These are phyloP conservation scores for Cairneyella variabilis DNA, from an alignment of 495 filamentous ascomycete species.

Conservation along the genomic window DNA sequence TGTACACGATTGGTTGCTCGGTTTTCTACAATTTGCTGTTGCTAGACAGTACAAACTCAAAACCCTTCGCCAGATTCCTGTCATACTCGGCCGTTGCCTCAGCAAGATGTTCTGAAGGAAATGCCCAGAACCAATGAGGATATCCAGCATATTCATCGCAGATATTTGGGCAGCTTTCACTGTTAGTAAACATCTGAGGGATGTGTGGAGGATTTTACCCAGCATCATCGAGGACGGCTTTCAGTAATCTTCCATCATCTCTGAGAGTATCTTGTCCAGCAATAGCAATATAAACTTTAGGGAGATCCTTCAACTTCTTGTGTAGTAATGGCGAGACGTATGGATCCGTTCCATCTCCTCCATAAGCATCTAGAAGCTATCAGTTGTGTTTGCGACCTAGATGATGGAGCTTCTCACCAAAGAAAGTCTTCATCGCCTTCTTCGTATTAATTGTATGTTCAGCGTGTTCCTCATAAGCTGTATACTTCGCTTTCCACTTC, in stretches of 20 bases:
- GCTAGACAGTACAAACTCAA: constrained; percentile 8
- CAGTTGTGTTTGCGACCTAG: background rate
- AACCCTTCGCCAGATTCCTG: constrained; percentile 6
- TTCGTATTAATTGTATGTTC: constrained; percentile 9
- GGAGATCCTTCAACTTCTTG: constrained; percentile 4
- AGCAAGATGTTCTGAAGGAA: constrained; percentile 8
- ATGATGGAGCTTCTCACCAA: constrained; percentile 1
- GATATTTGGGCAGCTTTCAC: background rate
- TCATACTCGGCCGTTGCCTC: background rate
- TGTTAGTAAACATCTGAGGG: background rate
- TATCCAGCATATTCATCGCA: constrained; percentile 11
- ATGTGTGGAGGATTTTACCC: background rate
- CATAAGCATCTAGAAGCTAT: constrained; percentile 6
- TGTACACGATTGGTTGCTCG: background rate
- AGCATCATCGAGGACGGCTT: constrained; percentile 2
- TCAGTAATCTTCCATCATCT: constrained; percentile 13
- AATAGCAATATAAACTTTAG: constrained; percentile 6
- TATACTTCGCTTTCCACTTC: background rate
- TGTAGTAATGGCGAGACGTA: constrained; percentile 11
- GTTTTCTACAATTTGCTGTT: background rate
- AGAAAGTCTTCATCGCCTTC: constrained; percentile 6
- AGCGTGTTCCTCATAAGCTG: constrained; percentile 5
- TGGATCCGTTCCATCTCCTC: constrained; percentile 1
- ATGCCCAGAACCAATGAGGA: constrained; percentile 15
- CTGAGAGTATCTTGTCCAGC: constrained; percentile 7